phyloP scores from a whole-genome alignment of 306 rosid species.

The Rosa rugosa region DNA sequence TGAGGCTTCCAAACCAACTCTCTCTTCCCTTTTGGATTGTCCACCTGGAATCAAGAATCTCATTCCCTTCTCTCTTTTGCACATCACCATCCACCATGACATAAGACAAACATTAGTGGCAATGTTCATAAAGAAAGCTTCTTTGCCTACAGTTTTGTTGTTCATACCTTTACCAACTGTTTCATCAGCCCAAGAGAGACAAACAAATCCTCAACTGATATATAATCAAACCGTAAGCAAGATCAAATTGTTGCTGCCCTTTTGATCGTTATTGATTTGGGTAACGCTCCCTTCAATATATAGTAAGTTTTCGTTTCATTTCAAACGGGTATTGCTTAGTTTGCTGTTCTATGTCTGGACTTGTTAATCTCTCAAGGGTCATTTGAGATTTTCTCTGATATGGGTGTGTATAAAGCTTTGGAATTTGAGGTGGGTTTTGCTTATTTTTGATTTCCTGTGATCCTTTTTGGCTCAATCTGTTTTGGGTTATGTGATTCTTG shows the following conservation, averaged over 20 bases:
- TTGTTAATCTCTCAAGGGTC: neutral
- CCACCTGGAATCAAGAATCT: conserved; percentile 23
- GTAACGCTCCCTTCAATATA: conserved; percentile 5
- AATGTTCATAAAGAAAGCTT: conserved; percentile 11
- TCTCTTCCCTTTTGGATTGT: conserved; percentile 4
- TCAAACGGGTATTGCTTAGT: conserved; percentile 8
- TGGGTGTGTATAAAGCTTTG: neutral
- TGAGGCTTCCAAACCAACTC: neutral
- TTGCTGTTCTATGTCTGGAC: conserved; percentile 1
- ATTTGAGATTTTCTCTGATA: neutral
- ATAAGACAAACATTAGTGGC: conserved; percentile 36
- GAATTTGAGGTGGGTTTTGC: conserved; percentile 1
- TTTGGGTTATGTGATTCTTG: conserved; percentile 12
- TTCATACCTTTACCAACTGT: conserved; percentile 20
- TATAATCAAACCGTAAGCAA: conserved; percentile 16
- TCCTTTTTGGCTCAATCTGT: neutral
- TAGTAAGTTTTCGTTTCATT: conserved; percentile 28
- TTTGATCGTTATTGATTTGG: conserved; percentile 29
- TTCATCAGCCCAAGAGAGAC: conserved; percentile 37
- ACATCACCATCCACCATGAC: conserved; percentile 29
- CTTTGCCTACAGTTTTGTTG: conserved; percentile 25
- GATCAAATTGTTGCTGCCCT: conserved; percentile 27
- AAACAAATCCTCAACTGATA: conserved; percentile 30
- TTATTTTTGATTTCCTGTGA: neutral
- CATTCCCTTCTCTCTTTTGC: conserved; percentile 13